Percentiles rank a stretch among this genome's conserved stretches.
phyloP scores from a whole-genome alignment of 441 rosid genomes.

The Populus tomentosa region DNA sequence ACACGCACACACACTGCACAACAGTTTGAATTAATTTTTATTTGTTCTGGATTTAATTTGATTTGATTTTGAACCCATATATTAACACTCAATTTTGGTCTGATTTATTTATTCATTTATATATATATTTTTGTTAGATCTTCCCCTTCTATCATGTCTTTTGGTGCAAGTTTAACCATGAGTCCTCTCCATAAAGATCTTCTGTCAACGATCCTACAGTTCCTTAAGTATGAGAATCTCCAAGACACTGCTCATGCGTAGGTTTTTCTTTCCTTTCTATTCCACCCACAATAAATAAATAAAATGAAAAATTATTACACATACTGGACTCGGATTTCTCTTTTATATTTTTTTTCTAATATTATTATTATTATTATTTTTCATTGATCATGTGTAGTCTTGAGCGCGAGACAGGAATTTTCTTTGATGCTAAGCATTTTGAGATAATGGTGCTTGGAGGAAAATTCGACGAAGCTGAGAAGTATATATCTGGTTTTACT shows the following conservation, averaged over 20 bases:
- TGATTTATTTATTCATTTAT: too few species aligned
- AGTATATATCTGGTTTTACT: neutral
- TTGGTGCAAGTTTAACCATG: too few species aligned
- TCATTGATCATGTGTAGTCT: neutral
- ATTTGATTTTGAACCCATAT: too few species aligned
- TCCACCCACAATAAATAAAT: neutral
- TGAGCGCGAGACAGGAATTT: neutral
- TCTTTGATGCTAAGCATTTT: neutral
- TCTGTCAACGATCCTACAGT: neutral
- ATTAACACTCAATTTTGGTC: too few species aligned
- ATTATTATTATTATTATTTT: neutral
- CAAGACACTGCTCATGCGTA: neutral
- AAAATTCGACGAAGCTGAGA: neutral
- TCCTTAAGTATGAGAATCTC: neutral
- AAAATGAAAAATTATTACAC: neutral
- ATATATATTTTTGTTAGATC: neutral
- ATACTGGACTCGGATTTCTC: neutral
- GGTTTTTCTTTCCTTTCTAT: neutral
- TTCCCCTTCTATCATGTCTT: neutral
- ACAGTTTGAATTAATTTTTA: too few species aligned
- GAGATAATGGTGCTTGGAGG: neutral
- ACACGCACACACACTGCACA: too few species aligned
- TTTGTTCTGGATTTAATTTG: too few species aligned
- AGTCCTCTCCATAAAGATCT: neutral
- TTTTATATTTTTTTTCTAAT: neutral